Percentiles rank a stretch among this genome's conserved stretches.
Conservation (phyloP, 495 filamentous ascomycete species). For the Lasiosphaeriaceae sp. region DNA sequence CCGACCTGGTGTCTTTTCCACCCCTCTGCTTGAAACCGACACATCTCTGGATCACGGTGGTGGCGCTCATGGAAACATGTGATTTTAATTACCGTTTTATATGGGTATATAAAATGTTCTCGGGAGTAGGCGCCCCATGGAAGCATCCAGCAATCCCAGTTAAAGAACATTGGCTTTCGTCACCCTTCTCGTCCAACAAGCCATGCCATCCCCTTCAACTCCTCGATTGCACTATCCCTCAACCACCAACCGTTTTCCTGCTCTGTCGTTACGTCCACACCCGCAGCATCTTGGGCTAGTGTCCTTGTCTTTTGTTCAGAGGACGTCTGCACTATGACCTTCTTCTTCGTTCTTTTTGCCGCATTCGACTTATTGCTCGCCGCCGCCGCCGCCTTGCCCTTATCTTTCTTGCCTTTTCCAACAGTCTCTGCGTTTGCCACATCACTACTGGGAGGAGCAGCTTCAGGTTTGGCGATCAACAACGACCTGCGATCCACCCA, state of each 20-base stretch:
- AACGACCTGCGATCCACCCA: slow-evolving; percentile 56
- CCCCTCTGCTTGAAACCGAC: too few species aligned
- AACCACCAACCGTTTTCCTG: slow-evolving; percentile 40
- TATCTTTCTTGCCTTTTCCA: slow-evolving; percentile 19
- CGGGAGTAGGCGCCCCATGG: too few species aligned
- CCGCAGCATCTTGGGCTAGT: slow-evolving; percentile 1
- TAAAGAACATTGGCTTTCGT: neutral
- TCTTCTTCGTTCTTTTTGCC: slow-evolving; percentile 31
- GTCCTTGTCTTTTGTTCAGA: neutral
- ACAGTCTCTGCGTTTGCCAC: neutral
- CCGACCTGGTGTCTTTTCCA: too few species aligned
- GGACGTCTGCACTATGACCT: slow-evolving; percentile 18
- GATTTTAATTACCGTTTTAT: too few species aligned
- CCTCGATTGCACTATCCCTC: slow-evolving; percentile 49
- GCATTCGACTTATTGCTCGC: neutral
- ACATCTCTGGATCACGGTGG: too few species aligned
- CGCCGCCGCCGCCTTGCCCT: slow-evolving; percentile 23
- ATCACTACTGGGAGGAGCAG: neutral
- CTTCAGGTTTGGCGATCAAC: slow-evolving; percentile 10
- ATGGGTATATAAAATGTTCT: too few species aligned
- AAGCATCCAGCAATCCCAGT: too few species aligned
- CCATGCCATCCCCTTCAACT: slow-evolving; percentile 54
- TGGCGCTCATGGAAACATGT: too few species aligned
- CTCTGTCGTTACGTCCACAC: slow-evolving; percentile 6
- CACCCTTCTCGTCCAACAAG: slow-evolving; percentile 33